Evolutionary conservation across 2,329 filamentous ascomycete genomes (phyloP), one percentile per base, ranked within the genome.

Genomic region (Colletotrichum eremochloae): DNA sequence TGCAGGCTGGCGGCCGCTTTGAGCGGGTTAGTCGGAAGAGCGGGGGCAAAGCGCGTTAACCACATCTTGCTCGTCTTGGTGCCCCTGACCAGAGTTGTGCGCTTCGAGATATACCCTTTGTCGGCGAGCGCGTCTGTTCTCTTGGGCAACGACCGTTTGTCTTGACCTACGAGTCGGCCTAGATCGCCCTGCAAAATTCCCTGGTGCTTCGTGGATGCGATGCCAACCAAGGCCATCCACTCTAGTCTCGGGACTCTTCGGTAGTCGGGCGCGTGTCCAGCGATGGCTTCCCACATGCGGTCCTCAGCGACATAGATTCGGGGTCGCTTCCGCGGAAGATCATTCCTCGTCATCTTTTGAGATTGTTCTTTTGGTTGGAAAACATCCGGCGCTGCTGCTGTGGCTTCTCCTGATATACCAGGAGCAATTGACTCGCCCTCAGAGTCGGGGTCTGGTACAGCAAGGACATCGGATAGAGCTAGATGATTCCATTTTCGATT

Each of bases 1-100:
- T 62, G 61, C 38, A 67, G 50, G 20, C 71, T 71, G n/a, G 58
- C 29, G 24, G 55, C 57, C 12, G 67, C 67, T 48, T 73, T 63
- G 20, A 73, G 70, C 12, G 77, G 31, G 79, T 77, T 44, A 77
- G 77, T 70, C 81, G 80, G 79, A 53, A 84, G 80, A 14, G 82
- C 81, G 40, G 84, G 88, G 0, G 88, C 86, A 76, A 89, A 90
- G 38, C 83, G 81, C 57, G 86, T 85, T 58, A 91, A 84, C 87
- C 89, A 91, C 65, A 91, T 81, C 77, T 89, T 90, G 81, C 89
- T 91, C 1, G 90, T 91, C 76, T 90, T 90, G 68, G 86, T 88
- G 48, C 88, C 88, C 63, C 86, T 84, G 14, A 89, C 85, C 29
- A 91, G 84, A 1, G 88, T 86, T 5, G 88, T 88, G 52, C 89